Evolutionary conservation across 2,329 filamentous ascomycete species (phyloP), one percentile per base, ranked within the genome.

Genomic region (Fusarium sp.): DNA sequence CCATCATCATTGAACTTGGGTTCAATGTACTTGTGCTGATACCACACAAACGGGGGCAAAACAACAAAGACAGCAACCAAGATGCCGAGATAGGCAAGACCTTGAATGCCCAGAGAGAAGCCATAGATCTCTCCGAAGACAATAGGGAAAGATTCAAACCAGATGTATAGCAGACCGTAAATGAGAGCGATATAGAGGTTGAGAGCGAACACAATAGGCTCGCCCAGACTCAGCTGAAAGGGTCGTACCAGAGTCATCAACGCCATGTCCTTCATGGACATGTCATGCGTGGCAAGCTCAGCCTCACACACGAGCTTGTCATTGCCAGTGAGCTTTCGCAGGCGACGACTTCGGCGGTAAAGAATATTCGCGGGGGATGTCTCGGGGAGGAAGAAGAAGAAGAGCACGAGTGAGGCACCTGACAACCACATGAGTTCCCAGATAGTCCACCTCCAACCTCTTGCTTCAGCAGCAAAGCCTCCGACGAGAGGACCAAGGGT

Each of bases 31-130:
- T 40, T 55, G 12, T 55, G 48, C 16, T 67, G 55, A n/a, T 60
- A 72, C 30, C 55, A 66, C 1, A 66, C 30, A 3, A 59, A 72
- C 0, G 46, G 57, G 0, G 66, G 58, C 1, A 68, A 11, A 14
- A 54, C 55, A 23, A 72, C n/a, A 13, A 68, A 30, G 1, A 55
- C 56, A 6, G 45, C 58, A 18, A 67, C 49, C 13, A 72, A n/a
- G 5, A 71, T 71, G 3, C 68, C 62, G 0, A 72, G 57, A 21
- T 70, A 72, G 1, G 62, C 69, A 13, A 70, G 63, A 2, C 90
- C 90, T 16, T 84, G 82, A 68, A 91, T 86, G 72, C 87, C 90
- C 5, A 89, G 77, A 20, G 82, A 84, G 77, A 92, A 74, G 1
- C 68, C 63, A 27, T 76, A 76, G 4, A 69, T 70, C 3, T 68